Evolutionary conservation across 2,329 filamentous ascomycete species (phyloP), one percentile per base, ranked within the genome.

Genomic region (Microsporum canis): DNA sequence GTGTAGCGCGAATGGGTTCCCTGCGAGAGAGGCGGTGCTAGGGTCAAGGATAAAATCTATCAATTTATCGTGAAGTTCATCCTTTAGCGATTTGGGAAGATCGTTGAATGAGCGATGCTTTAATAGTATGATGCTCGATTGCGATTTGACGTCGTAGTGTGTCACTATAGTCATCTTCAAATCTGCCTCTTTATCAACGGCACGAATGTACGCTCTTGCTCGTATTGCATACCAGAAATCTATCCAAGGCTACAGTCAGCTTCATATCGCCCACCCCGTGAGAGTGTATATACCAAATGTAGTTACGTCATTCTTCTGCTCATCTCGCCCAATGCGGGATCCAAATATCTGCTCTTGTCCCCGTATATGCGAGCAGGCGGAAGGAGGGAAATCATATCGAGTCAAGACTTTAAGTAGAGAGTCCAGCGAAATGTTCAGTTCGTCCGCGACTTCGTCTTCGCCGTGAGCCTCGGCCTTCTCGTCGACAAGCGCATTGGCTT

Each of bases 161-260:
- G 61, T 62, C 17, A 62, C 61, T 57, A 62, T 62, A 5, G 61
- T 62, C 61, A 62, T 62, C 29, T 62, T 62, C 43, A 62, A 39
- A 51, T 62, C 61, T 29, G 61, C 49, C 41, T 62, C 61, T 53
- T 62, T 62, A 51, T 62, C 61, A 5, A 43, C 61, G 10, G 49
- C 57, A 27, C 61, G 57, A 17, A 62, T 53, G 31, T 62, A 62
- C 12, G 61, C 61, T 29, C 61, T 39, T 38, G 61, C 61, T 34
- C 61, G 36, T 45, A 62, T 62, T 5, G 61, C 61, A 41, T 62
- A 62, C 61, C 61, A 62, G 39, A 62, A 59, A 41, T 62, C 61
- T 62, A 17, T 29, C n/a, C 14, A 34, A 23, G 17, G 8, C 27
- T 14, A 10, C n/a, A 6, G 41, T 58, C 41, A 62, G 60, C 17